phyloP scores from a whole-genome alignment of 2,329 filamentous ascomycete genomes.

The Hortaea sp. region DNA sequence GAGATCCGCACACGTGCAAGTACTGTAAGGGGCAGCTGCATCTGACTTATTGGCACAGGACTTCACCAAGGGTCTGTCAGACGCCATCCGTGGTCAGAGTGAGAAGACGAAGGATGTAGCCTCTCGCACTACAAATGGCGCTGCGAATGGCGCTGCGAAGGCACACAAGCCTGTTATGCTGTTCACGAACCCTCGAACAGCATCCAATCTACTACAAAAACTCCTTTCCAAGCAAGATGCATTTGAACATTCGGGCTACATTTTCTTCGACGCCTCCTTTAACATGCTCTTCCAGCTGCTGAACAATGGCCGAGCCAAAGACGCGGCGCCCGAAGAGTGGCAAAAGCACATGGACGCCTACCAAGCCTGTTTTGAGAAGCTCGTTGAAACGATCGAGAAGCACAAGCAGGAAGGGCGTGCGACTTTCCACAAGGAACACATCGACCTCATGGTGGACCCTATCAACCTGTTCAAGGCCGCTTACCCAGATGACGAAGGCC shows the following conservation, averaged over 20 bases:
- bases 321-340: neutral
- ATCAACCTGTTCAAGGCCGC: neutral
- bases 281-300: neutral
- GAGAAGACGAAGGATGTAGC: too few species aligned
- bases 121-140: neutral
- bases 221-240: neutral
- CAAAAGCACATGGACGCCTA: neutral
- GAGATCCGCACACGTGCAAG: neutral
- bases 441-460: neutral
- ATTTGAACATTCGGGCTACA: neutral
- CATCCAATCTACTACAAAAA: neutral
- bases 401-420: neutral
- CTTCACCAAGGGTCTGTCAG: too few species aligned
- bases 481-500: neutral
- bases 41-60: neutral
- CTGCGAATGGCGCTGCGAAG: neutral
- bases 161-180: neutral
- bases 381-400: neutral
- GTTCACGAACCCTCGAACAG: neutral
- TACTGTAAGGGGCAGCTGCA: neutral
- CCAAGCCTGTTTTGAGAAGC: neutral
- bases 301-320: neutral
- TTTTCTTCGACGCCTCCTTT: neutral
- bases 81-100: too few species aligned
- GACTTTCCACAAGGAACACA: neutral